Evolutionary conservation across 257 asterid species (phyloP).

Genomic region (Solanum chmielewskii): DNA sequence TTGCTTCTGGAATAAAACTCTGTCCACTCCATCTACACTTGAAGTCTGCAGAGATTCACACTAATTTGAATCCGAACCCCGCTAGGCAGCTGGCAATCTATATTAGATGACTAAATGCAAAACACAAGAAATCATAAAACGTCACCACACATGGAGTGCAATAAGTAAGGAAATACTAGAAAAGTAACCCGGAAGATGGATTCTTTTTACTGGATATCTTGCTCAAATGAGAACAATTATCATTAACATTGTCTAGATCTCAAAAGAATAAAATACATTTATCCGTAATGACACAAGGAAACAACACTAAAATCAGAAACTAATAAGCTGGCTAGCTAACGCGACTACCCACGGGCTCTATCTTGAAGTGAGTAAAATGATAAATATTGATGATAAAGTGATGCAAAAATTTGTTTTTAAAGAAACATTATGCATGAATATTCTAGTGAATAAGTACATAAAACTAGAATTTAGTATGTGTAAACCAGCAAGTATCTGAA

Average conservation of each 20-base stretch:
- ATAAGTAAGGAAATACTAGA: not conserved
- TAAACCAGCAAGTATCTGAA: not conserved
- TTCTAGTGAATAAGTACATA: not conserved
- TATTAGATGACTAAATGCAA: not conserved
- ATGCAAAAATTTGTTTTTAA: not conserved
- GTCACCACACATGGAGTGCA: not conserved
- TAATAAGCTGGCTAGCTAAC: not conserved
- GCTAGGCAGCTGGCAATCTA: not conserved
- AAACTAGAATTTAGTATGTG: not conserved
- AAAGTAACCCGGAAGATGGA: not conserved
- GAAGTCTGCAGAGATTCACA: not conserved
- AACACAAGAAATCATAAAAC: not conserved
- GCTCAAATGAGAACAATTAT: not conserved
- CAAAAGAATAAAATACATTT: not conserved
- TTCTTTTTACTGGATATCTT: not conserved
- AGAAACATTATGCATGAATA: not conserved
- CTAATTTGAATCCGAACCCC: not conserved
- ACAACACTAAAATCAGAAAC: not conserved
- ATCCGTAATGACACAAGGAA: not conserved
- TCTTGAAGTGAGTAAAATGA: not conserved
- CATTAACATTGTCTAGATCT: not conserved
- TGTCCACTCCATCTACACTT: too few species aligned
- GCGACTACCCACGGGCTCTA: not conserved
- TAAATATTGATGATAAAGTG: not conserved
- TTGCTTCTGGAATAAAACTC: not conserved